Percentiles rank a stretch among this genome's conserved stretches.
phyloP scores from a whole-genome alignment of 1,139 yeast genomes.

The Martiniozyma asiatica region DNA sequence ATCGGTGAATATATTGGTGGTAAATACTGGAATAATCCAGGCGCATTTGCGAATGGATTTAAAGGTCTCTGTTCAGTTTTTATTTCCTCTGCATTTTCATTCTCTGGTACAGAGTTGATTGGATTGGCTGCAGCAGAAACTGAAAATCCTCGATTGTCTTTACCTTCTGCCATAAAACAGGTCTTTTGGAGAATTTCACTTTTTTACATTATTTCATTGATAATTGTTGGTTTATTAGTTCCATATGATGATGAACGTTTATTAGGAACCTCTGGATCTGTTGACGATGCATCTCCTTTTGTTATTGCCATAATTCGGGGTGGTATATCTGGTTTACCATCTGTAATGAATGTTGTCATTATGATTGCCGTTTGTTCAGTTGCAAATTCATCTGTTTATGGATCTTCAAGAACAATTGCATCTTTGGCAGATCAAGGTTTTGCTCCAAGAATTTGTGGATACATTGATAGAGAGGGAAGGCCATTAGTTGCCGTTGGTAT shows the following conservation, averaged over 20 bases:
- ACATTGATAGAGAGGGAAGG: slow-evolving; percentile 58
- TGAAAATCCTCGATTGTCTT: slow-evolving; percentile 53
- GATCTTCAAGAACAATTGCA: slow-evolving; percentile 64
- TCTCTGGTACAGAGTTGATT: slow-evolving; percentile 73
- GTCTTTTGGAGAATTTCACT: slow-evolving; percentile 61
- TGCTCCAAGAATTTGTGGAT: slow-evolving; percentile 59
- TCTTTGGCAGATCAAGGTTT: slow-evolving; percentile 68
- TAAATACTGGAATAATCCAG: slow-evolving; percentile 46
- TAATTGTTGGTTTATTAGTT: slow-evolving; percentile 51
- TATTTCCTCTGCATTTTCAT: slow-evolving; percentile 78
- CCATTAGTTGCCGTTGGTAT: slow-evolving; percentile 51
- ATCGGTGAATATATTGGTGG: slow-evolving; percentile 48
- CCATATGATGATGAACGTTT: slow-evolving; percentile 42
- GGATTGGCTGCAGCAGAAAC: slow-evolving; percentile 85
- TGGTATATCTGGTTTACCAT: slow-evolving; percentile 44
- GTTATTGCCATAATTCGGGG: slow-evolving; percentile 54
- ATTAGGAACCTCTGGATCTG: slow-evolving; percentile 30
- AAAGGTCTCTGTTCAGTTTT: slow-evolving; percentile 76
- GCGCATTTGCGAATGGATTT: slow-evolving; percentile 49
- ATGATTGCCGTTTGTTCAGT: slow-evolving; percentile 52
- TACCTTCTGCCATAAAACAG: slow-evolving; percentile 61
- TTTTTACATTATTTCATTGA: slow-evolving; percentile 49
- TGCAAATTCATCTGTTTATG: slow-evolving; percentile 63
- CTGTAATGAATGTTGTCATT: slow-evolving; percentile 57
- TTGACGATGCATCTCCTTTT: slow-evolving; percentile 55